phyloP scores from a whole-genome alignment of 2,329 filamentous ascomycete species.

The Trichophyton verrucosum region DNA sequence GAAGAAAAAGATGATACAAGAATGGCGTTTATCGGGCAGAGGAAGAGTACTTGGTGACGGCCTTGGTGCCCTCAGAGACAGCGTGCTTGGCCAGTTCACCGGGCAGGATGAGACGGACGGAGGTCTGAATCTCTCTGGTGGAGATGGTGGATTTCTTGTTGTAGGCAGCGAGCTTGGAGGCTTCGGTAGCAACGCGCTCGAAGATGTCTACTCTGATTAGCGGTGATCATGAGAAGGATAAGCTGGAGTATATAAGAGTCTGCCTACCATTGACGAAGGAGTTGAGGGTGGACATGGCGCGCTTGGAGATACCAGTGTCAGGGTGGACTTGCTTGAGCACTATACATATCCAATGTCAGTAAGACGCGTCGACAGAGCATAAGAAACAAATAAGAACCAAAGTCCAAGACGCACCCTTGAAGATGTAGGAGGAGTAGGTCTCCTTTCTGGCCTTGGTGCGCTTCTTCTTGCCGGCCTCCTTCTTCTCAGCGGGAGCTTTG shows the following conservation, averaged over 20 bases:
- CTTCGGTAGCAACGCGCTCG: slow-evolving; percentile 96
- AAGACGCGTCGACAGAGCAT: slow-evolving; percentile 25
- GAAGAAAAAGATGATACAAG: slow-evolving; percentile 30
- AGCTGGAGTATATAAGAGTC: slow-evolving; percentile 2
- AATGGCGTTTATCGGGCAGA: slow-evolving; percentile 75
- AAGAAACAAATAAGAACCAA: background rate
- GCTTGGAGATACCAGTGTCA: slow-evolving; percentile 99
- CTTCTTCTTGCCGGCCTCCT: slow-evolving; percentile 99
- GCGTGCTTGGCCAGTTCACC: slow-evolving; percentile 99
- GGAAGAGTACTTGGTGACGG: slow-evolving; percentile 99
- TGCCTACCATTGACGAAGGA: slow-evolving; percentile 93
- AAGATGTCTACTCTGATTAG: slow-evolving; percentile 62
- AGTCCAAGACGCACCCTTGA: slow-evolving; percentile 64
- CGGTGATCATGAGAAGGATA: slow-evolving; percentile 1
- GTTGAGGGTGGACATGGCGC: slow-evolving; percentile 99
- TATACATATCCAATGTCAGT: slow-evolving; percentile 29
- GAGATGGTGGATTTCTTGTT: slow-evolving; percentile 99
- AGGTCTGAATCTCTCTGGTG: slow-evolving; percentile 98
- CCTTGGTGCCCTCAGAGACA: slow-evolving; percentile 98
- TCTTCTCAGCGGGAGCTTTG: slow-evolving; percentile 87
- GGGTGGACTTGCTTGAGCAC: slow-evolving; percentile 99
- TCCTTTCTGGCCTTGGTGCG: slow-evolving; percentile 99
- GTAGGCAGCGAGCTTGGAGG: slow-evolving; percentile 97
- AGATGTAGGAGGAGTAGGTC: slow-evolving; percentile 99
- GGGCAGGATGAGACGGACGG: slow-evolving; percentile 92